Evolutionary conservation across 2,329 filamentous ascomycete genomes (phyloP), one percentile per base, ranked within the genome.

Genomic region (Alternaria conjuncta): DNA sequence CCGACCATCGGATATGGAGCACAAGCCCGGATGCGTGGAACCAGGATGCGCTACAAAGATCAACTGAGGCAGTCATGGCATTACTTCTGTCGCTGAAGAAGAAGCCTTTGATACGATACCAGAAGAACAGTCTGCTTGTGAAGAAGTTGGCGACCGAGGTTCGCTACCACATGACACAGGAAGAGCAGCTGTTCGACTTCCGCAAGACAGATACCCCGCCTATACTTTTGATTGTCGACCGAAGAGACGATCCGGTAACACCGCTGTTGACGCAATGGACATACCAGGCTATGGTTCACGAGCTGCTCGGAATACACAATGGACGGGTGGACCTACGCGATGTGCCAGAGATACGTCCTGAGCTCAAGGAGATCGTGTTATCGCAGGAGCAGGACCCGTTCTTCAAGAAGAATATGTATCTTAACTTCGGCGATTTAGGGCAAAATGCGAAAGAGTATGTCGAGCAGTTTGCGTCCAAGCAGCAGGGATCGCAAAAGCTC

Each of bases 201-300:
- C 88, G 95, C 68, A 94, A 93, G 79, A 91, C 94, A 56, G 96
- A 99, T 79, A 99, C 96, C 0, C 92, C 95, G 9, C 96, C 96
- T 0, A 94, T 99, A 71, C 85, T 99, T 13, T 86, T 99, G 32
- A 88, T 99, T 57, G 82, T 99, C 28, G 96, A 99, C 80, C 89
- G 96, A 45, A 88, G 96, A 78, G 94, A 97, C 76, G 96, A 99
- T 74, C 95, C 96, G 0, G 92, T 98, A 55, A 99, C 96, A 4
- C 96, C 96, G 0, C 84, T 99, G 11, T 86, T 99, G 53, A 97
- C 94, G 3, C 96, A 99, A 78, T 99, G 96, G 96, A 99, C 96
- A 25, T 99, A 99, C 76, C 96, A 99, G 81, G 96, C 96, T n/a
- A 99, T 99, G 94, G 96, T 99, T 1, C 96, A 99, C 78, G 96